Evolutionary conservation across 352 stramenopile genomes (phyloP), one percentile per base, ranked within the genome.

Genomic region (Ophiocytium majus): DNA sequence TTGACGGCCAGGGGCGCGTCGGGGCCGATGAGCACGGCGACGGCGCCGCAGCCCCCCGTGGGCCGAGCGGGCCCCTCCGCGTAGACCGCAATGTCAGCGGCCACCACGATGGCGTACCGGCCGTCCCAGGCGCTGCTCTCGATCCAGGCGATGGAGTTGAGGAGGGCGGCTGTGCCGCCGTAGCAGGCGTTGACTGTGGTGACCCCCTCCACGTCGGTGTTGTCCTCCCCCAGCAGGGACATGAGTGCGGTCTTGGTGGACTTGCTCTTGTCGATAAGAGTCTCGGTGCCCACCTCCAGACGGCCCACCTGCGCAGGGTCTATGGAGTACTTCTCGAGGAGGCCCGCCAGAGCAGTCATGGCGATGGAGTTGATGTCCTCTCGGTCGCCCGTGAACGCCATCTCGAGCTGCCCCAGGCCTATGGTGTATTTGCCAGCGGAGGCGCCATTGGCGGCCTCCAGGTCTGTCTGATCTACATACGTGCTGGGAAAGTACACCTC

Each of bases 161-260:
- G 91, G 33, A 99, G 90, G 35, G 97, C 97, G 0, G 96, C 94
- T 0, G 97, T 99, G 57, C 95, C 96, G 35, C 97, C 97, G 89
- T 99, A 99, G 91, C 97, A 99, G 0, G 97, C 97, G 90, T 99
- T 99, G 79, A 98, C 90, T 74, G 95, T 93, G 0, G 95, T 98
- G 17, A 96, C 96, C 76, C 97, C 94, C 57, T 89, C 85, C 35
- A 89, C 82, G 82, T 98, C 93, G 23, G 89, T 91, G 90, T 96
- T 95, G 31, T 86, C 86, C 0, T 86, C 85, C 32, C 86, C 86
- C 85, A 98, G 97, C 19, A 97, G 89, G 75, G 91, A 86, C 93
- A 98, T 97, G 19, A 98, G 85, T 1, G 95, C 85, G 31, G 94
- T 98, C 84, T 97, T 97, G 57, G 91, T 95, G 17, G 89, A 94